These are phyloP conservation scores for Tagetes patula DNA, from an alignment of 129 eudicot species.

Conservation along the genomic window DNA sequence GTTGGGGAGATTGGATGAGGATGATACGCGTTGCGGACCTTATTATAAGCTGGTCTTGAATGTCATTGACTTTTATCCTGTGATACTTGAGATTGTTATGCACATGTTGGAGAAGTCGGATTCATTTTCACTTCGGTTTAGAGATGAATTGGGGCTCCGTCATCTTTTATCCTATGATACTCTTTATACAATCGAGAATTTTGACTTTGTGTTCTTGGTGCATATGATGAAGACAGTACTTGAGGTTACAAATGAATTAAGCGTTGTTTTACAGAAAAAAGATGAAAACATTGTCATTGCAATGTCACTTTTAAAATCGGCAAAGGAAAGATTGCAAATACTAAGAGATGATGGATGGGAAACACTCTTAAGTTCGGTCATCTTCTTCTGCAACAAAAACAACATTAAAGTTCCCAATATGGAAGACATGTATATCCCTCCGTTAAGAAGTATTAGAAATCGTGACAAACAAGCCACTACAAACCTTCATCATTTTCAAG, in stretches of 20 bases:
- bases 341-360: not conserved
- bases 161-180: no score
- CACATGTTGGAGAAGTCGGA: not conserved
- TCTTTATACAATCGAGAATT: not conserved
- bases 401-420: not conserved
- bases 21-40: slow-evolving; percentile 14
- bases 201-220: slow-evolving; percentile 7
- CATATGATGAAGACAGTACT: slow-evolving; percentile 18
- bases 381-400: not conserved
- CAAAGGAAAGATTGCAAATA: not conserved
- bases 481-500: slow-evolving; percentile 15
- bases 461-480: not conserved
- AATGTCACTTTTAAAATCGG: slow-evolving; percentile 10
- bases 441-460: slow-evolving; percentile 25
- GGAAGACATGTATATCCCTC: not conserved
- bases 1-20: not conserved
- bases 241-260: slow-evolving; percentile 17
- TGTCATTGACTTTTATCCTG: slow-evolving; percentile 6
- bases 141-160: no score
- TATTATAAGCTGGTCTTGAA: slow-evolving; percentile 1
- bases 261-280: slow-evolving; percentile 11
- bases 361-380: not conserved
- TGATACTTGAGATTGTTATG: slow-evolving; percentile 13
- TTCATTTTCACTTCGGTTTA: not conserved
- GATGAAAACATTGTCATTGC: slow-evolving; percentile 8